These are phyloP conservation scores for Iberis pinnata DNA, from an alignment of 345 rosid genomes.

Conservation along the genomic window DNA sequence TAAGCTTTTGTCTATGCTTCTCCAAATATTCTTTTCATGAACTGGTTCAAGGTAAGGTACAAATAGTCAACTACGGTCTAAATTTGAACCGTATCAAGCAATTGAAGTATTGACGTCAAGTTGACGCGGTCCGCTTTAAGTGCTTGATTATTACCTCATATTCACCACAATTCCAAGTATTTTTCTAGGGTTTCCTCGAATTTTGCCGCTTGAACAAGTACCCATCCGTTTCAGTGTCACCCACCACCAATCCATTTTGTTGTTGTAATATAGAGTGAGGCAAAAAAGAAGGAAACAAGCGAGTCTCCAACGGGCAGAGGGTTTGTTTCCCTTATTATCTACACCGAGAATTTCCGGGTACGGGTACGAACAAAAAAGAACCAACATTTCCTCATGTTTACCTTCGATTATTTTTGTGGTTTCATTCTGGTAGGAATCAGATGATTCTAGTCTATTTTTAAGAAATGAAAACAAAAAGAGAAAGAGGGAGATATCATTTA, in stretches of 20 bases:
- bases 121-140: conserved; percentile 13
- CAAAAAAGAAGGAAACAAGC: conserved; percentile 49
- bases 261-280: conserved; percentile 1
- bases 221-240: not conserved
- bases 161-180: too few species aligned
- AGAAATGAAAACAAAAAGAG: too few species aligned
- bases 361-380: conserved; percentile 53
- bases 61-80: not conserved
- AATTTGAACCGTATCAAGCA: too few species aligned
- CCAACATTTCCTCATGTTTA: too few species aligned
- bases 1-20: too few species aligned
- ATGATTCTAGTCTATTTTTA: conserved; percentile 68
- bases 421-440: conserved; percentile 52
- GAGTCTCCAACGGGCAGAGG: conserved; percentile 59
- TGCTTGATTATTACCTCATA: not conserved
- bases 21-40: too few species aligned
- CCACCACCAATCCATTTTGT: not conserved
- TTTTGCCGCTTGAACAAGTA: not conserved
- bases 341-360: conserved; percentile 58
- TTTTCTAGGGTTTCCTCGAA: conserved; percentile 24
- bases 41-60: too few species aligned
- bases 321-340: conserved; percentile 76
- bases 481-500: conserved; percentile 88
- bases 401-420: too few species aligned
- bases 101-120: conserved; percentile 9